Base-by-base conservation (phyloP, 1,284 basidiomycete species). In the Entoloma clypeatum region DNA sequence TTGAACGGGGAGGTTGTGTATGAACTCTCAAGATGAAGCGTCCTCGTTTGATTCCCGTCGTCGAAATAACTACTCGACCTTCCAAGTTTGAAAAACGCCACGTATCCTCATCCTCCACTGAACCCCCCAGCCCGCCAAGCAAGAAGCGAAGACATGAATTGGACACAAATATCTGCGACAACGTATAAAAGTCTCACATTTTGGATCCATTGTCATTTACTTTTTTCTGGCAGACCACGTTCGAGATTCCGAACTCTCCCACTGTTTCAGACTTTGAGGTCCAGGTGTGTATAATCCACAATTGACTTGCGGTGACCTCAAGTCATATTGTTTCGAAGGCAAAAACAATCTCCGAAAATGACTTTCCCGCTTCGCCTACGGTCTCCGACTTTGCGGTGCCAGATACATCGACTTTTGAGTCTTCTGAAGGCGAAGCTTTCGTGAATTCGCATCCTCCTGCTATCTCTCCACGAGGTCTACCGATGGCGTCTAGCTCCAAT, bases 221-320 rank as follows among this genome's bases (percentile, higher is more conserved):
- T 19, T 38, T 34, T 11, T 28, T 13, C 26, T 27, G 8, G 13
- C 13, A 40, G 30, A 25, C 16, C 37, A 14, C 24, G 36, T 22
- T 30, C 26, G 13, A 13, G 7, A 38, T 41, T 7, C 52, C 41
- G 4, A 16, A 39, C 31, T 62, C 61, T 4, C 61, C 61, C 7
- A 60, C 60, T n/a, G 52, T 56, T 5, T 61, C 61, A 16, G 60
- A 62, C 28, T 57, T 56, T 40, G 48, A 40, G 34, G 34, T 37
- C 16, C 35, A 47, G 36, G 52, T 54, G 33, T 43, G 44, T 26
- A 22, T 9, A 17, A 18, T 17, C 13, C 29, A 8, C 11, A 7
- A 18, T 21, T 24, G 14, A 23, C 4, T n/a, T 11, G 14, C 31
- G 22, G 2, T 10, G 17, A 21, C 6, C 30, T 29, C 25, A 38